A percentile compares a stretch with the other conserved stretches of the same genome.
These are phyloP conservation scores for Schizophyllum commune DNA, from an alignment of 1,284 basidiomycete genomes.

Conservation along the genomic window DNA sequence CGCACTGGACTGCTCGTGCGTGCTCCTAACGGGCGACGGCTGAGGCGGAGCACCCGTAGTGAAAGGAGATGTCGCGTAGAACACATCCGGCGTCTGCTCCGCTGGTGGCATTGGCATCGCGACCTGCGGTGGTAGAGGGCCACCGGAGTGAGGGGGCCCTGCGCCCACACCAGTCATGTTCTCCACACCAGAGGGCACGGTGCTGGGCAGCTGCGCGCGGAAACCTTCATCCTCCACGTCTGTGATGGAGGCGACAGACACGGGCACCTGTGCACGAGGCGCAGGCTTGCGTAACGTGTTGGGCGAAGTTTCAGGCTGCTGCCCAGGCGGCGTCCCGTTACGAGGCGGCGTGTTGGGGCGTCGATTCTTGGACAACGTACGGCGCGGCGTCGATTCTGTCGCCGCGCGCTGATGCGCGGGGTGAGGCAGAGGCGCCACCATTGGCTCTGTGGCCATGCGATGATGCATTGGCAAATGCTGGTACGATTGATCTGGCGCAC, in stretches of 20 bases:
- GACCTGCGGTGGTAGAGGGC: conserved; percentile 18
- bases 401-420: conserved; percentile 12
- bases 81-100: not conserved
- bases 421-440: not conserved
- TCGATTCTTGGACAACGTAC: not conserved
- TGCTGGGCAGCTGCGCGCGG: conserved; percentile 41
- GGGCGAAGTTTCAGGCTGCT: conserved; percentile 4
- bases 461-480: conserved; percentile 23
- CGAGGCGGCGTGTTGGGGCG: conserved; percentile 4
- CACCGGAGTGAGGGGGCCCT: conserved; percentile 19
- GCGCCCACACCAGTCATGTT: conserved; percentile 62
- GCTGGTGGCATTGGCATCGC: conserved; percentile 4
- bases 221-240: conserved; percentile 26
- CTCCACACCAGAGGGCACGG: conserved; percentile 38
- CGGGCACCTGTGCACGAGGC: conserved; percentile 53
- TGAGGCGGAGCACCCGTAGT: conserved; percentile 2
- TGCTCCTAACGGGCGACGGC: not conserved
- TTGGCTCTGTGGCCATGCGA: conserved; percentile 26
- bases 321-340: conserved; percentile 1
- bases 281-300: conserved; percentile 45
- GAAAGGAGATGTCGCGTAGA: conserved; percentile 10
- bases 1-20: not conserved
- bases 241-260: conserved; percentile 40
- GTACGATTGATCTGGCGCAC: conserved; percentile 17
- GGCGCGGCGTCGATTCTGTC: conserved; percentile 4